Conservation (phyloP, 805 yeast genomes). For the Saturnispora halmiae region DNA sequence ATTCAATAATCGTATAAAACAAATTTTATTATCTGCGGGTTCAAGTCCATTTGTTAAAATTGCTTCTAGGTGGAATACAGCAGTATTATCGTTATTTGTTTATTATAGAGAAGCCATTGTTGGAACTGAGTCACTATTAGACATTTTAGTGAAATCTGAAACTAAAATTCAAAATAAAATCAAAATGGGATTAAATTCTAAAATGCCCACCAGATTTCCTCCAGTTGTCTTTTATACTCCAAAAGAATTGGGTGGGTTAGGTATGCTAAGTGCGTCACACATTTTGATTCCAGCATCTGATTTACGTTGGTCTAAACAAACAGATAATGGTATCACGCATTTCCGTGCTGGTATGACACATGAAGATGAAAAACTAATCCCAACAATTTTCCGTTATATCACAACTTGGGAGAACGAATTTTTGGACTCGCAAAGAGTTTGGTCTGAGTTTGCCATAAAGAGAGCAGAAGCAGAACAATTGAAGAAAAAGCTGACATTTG, state of each 20-base stretch:
- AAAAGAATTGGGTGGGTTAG: conserved; percentile 92
- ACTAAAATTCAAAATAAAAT: conserved; percentile 90
- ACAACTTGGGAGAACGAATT: conserved; percentile 97
- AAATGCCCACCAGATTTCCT: conserved; percentile 98
- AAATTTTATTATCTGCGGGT: conserved; percentile 90
- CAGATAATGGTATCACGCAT: conserved; percentile 90
- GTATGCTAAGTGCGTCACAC: conserved; percentile 96
- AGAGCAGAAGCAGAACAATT: conserved; percentile 80
- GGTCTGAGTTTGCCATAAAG: conserved; percentile 94
- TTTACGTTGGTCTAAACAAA: conserved; percentile 81
- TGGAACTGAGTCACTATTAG: conserved; percentile 68
- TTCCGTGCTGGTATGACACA: conserved; percentile 90
- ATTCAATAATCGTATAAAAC: conserved; percentile 78
- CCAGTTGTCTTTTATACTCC: conserved; percentile 99
- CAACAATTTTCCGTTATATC: conserved; percentile 86
- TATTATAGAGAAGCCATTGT: conserved; percentile 91
- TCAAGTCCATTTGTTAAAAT: conserved; percentile 91
- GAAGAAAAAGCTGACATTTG: conserved; percentile 79
- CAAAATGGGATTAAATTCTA: conserved; percentile 89
- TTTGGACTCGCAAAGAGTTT: conserved; percentile 86
- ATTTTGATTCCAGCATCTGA: conserved; percentile 91
- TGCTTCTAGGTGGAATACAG: conserved; percentile 94
- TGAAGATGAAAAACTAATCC: conserved; percentile 72
- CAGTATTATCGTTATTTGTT: conserved; percentile 74
- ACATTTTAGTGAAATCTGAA: conserved; percentile 80